Evolutionary conservation across 345 rosid species (phyloP).

Genomic region (Diplotaxis tenuifolia): DNA sequence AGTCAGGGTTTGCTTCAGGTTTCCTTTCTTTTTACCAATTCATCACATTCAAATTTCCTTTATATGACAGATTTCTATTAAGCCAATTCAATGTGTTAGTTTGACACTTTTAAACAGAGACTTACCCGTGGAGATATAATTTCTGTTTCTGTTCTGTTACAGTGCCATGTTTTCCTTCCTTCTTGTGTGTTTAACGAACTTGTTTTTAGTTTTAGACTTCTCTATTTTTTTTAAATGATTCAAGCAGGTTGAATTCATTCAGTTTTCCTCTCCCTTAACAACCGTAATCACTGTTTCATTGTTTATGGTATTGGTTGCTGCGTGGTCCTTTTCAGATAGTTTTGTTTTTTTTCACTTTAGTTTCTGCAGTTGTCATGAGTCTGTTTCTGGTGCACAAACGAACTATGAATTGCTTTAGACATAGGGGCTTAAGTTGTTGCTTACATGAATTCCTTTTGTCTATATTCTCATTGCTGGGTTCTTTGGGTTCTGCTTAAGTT

Average conservation of each 20-base stretch:
- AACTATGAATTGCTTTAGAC: slow-evolving; percentile 18
- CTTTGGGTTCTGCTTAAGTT: not conserved
- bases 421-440: slow-evolving; percentile 18
- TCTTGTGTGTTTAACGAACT: not conserved
- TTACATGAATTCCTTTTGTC: slow-evolving; percentile 8
- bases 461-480: slow-evolving; percentile 3
- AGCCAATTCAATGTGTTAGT: slow-evolving; percentile 4
- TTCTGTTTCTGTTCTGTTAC: slow-evolving; percentile 17
- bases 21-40: slow-evolving; percentile 19
- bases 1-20: slow-evolving; percentile 99
- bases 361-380: slow-evolving; percentile 14
- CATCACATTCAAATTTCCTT: slow-evolving; percentile 1
- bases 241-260: not conserved
- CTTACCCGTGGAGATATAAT: slow-evolving; percentile 13
- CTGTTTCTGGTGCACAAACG: slow-evolving; percentile 22
- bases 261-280: not conserved
- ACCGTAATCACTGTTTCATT: not conserved
- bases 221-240: not conserved
- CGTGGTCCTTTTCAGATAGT: not conserved
- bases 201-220: not conserved
- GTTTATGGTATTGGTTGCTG: slow-evolving; percentile 21
- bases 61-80: not conserved
- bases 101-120: not conserved
- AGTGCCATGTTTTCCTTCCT: slow-evolving; percentile 21
- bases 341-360: not conserved